Evolutionary conservation across 2,329 filamentous ascomycete species (phyloP), one percentile per base, ranked within the genome.

Genomic region (Tolypocladium inflatum): DNA sequence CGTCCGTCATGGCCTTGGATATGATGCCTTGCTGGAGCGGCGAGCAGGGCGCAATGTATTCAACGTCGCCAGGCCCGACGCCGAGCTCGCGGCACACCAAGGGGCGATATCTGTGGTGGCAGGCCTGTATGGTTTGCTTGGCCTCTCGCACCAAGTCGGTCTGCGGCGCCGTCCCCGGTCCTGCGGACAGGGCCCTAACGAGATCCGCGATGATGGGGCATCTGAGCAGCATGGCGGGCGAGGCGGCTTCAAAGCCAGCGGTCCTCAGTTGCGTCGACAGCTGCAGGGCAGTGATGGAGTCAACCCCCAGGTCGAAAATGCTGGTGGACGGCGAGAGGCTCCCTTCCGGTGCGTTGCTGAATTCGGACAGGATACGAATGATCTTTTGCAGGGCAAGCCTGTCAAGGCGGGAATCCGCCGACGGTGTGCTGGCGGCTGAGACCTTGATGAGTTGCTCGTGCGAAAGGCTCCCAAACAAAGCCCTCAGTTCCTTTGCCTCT

Each of bases 11-110:
- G 30, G 85, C 86, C 54, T 85, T 81, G 7, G 88, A 87, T 55
- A 96, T 84, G 76, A 97, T 93, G 0, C 91, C 92, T 68, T 93
- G 85, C 66, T 97, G 92, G 1, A 96, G 75, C 0, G 91, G 83
- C 1, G 92, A 95, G 67, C 92, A 96, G 4, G 91, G 92, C 0
- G 84, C 84, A 55, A 96, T 82, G 59, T 83, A 82, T 66, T 94
- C 88, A 11, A 96, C 80, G 1, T 84, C 75, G 7, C 72, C 67
- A 1, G 75, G 70, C 0, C 74, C 65, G 2, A 87, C 62, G 0
- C 72, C 71, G 0, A 96, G 73, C 4, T 75, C 71, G 8, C 75
- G 75, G 21, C 82, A 82, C 8, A 82, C 78, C 8, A 70, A 63
- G 13, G 78, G 71, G 6, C 79, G 75, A 68, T 90, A 78, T 56